Base-by-base conservation (phyloP, 306 rosid species). In the Alnus rubra region DNA sequence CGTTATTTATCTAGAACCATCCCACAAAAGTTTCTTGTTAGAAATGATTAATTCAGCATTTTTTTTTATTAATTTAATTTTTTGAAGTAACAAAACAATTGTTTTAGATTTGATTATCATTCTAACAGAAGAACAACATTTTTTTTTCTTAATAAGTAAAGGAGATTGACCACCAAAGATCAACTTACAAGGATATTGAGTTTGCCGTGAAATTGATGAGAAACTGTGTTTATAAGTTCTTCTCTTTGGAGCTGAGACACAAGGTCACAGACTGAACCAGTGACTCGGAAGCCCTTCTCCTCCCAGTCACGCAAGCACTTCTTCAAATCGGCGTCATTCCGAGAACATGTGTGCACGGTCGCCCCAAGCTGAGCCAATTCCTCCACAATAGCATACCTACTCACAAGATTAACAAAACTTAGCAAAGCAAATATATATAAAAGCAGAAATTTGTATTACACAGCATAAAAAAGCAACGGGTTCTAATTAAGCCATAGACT, bases 111-210 rank as follows among this genome's bases (percentile, higher is more conserved):
- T 23, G 28, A 23, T 23, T 23, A 23, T 23, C 44, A 39, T 4
- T 39, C 44, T 4, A 39, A 39, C 5, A 39, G 44, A 39, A 39
- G 44, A 4, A 39, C 0, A 39, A 39, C 5, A 35, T 15, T 6
- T 19, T 64, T 64, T 55, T 55, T 55, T 19, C 28, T 19, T n/a
- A n/a, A n/a, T 6, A 5, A 6, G 1, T 4, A 28, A 59, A 67
- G 70, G 31, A 9, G 42, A 18, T 18, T 3, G 19, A 30, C 2
- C 37, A 5, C 28, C 28, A 23, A 23, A 23, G 28, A 23, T 23
- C 28, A 18, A 33, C 79, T 74, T 14, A 85, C 86, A 71, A 85
- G 88, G 47, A 85, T 79, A 45, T 79, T 74, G 47, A 82, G 86
- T 80, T 82, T 85, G 59, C 84, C 88, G 16, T 85, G 58, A 42